Evolutionary conservation across 768 basidiomycete species (phyloP), one percentile per base, ranked within the genome.

Genomic region (Xanthoconium stramineum): DNA sequence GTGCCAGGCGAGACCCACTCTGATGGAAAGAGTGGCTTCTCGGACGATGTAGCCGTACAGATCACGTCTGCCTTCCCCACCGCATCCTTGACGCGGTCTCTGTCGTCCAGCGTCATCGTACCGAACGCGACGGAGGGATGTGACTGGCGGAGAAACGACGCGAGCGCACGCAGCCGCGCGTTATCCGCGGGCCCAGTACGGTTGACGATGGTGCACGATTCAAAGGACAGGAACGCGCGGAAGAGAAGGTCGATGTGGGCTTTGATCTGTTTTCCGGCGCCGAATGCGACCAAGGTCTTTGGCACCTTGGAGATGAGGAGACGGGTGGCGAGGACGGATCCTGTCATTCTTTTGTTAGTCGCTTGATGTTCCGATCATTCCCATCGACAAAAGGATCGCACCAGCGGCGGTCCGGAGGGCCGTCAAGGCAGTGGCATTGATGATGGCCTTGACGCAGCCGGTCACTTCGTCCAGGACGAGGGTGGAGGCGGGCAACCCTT

Each of bases 361-460:
- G 24, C 5, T 39, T 47, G 29, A 55, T 14, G n/a, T 30, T 32
- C 12, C 29, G 11, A 11, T 46, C 6, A n/a, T n/a, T 14, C 8
- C 32, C 30, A 4, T 50, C 7, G 12, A 37, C 40, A n/a, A 5
- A 14, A 43, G 13, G 17, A 51, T 52, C 72, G 55, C 57, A 87
- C 91, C 89, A 59, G 89, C 89, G 49, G 91, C 91, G 54, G 89
- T 96, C 42, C 94, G 72, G 32, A 93, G 70, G 6, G 92, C 88
- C 2, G 94, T 95, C 62, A 95, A 72, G 38, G 76, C 78, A 30
- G 85, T 75, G 1, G 93, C 88, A 65, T 95, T 95, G 19, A 96
- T 72, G 35, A 95, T 72, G 0, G 88, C 91, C 58, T 80, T 86
- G n/a, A 86, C 79, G 0, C 74, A 72, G 1, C 93, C 93, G 0